These are phyloP conservation scores for Phyllosticta ampelicida DNA, from an alignment of 2,329 filamentous ascomycete genomes.

Conservation along the genomic window DNA sequence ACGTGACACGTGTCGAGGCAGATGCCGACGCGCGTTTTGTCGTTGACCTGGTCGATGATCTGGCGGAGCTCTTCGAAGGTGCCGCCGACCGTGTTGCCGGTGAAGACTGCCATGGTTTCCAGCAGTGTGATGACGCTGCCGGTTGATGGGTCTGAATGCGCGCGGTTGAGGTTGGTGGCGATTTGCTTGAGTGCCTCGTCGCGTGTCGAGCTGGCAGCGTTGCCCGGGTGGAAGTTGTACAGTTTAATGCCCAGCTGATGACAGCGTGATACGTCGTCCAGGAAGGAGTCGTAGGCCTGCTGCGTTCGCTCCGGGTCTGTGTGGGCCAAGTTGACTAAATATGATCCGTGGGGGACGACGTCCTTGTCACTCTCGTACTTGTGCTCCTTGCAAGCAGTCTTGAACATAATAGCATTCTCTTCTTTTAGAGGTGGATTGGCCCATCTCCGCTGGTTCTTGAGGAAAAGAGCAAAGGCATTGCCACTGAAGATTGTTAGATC, in stretches of 20 bases:
- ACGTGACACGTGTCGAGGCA: slow-evolving; percentile 96
- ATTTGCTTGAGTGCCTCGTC: slow-evolving; percentile 66
- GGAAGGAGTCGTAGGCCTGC: slow-evolving; percentile 75
- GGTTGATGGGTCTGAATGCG: slow-evolving; percentile 58
- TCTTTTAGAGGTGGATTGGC: slow-evolving; percentile 64
- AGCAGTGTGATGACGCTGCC: slow-evolving; percentile 69
- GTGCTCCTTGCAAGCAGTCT: slow-evolving; percentile 54
- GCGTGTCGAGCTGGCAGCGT: slow-evolving; percentile 55
- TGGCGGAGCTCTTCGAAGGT: slow-evolving; percentile 78
- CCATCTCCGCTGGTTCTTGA: slow-evolving; percentile 97
- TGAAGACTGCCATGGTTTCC: slow-evolving; percentile 83
- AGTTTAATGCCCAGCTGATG: slow-evolving; percentile 74
- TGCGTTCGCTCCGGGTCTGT: slow-evolving; percentile 66
- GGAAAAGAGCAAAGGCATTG: slow-evolving; percentile 87
- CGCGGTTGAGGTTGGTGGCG: slow-evolving; percentile 68
- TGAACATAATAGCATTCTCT: slow-evolving; percentile 60
- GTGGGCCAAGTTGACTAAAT: slow-evolving; percentile 92
- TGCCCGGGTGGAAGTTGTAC: slow-evolving; percentile 98
- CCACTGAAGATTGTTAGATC: slow-evolving; percentile 41
- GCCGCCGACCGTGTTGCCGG: slow-evolving; percentile 76
- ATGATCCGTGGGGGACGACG: slow-evolving; percentile 86
- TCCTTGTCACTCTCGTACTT: slow-evolving; percentile 60
- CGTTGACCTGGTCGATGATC: slow-evolving; percentile 67
- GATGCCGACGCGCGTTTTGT: slow-evolving; percentile 78
- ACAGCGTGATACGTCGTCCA: slow-evolving; percentile 81